Evolutionary conservation across 495 filamentous ascomycete species (phyloP).

Genomic region (Evansstolkia leycettana): DNA sequence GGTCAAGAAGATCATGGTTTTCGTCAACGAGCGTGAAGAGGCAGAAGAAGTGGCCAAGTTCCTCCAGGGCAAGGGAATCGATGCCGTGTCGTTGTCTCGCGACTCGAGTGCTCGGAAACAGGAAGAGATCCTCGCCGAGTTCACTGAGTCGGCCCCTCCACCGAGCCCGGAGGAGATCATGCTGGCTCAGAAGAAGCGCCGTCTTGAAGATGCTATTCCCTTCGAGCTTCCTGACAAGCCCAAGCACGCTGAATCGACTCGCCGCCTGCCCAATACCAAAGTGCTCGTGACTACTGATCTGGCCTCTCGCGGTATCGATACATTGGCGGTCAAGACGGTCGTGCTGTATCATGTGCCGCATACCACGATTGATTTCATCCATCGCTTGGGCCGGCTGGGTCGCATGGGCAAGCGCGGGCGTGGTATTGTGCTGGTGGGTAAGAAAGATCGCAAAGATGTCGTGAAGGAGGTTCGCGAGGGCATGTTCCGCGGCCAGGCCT

Average conservation of each 20-base stretch:
- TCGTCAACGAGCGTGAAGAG: conserved; percentile 94
- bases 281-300: conserved; percentile 92
- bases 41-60: conserved; percentile 69
- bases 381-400: conserved; percentile 80
- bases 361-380: conserved; percentile 93
- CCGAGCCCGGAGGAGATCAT: conserved; percentile 30
- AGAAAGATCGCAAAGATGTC: conserved; percentile 76
- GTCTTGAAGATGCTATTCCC: conserved; percentile 18
- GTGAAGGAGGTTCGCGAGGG: conserved; percentile 87
- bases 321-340: conserved; percentile 79
- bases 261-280: conserved; percentile 55
- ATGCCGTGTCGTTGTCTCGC: conserved; percentile 68
- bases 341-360: conserved; percentile 93
- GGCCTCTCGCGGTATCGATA: conserved; percentile 87
- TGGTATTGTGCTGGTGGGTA: conserved; percentile 82
- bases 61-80: conserved; percentile 72
- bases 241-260: conserved; percentile 3
- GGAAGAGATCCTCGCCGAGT: conserved; percentile 59
- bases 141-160: conserved; percentile 48
- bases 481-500: conserved; percentile 82
- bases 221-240: conserved; percentile 16
- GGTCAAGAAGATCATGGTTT: conserved; percentile 81
- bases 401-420: conserved; percentile 86
- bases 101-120: conserved; percentile 66
- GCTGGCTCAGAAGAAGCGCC: conserved; percentile 19